A percentile compares a stretch with the other conserved stretches of the same genome.
phyloP scores from a whole-genome alignment of 192 early-diverging fungal species.

The Coemansia sp. region DNA sequence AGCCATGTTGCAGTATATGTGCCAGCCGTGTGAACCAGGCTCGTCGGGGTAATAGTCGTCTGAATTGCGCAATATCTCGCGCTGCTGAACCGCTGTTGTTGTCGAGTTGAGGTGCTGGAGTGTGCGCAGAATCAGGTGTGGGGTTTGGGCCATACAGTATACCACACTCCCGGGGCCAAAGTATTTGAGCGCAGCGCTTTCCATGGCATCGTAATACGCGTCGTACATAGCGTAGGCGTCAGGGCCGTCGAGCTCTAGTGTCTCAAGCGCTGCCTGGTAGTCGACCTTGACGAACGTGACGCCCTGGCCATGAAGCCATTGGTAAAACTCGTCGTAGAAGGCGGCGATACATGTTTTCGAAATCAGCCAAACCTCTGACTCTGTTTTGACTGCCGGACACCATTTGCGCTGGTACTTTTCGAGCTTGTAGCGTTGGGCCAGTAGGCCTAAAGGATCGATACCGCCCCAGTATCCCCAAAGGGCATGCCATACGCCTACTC shows the following conservation, averaged over 20 bases:
- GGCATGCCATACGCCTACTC: conserved; percentile 61
- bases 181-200: conserved; percentile 29
- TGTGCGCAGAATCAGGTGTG: conserved; percentile 45
- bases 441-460: conserved; percentile 36
- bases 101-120: conserved; percentile 9
- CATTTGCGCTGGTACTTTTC: conserved; percentile 24
- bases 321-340: conserved; percentile 61
- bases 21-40: conserved; percentile 56
- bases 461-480: conserved; percentile 66
- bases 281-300: conserved; percentile 62
- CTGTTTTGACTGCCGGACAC: conserved; percentile 12
- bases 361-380: conserved; percentile 33
- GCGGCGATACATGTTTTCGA: conserved; percentile 10
- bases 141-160: conserved; percentile 60
- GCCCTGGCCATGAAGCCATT: conserved; percentile 49
- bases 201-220: conserved; percentile 54
- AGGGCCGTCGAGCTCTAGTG: conserved; percentile 11
- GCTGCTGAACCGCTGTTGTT: neutral
- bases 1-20: conserved; percentile 60
- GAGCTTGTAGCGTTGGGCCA: conserved; percentile 24
- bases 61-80: conserved; percentile 50
- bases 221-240: conserved; percentile 22
- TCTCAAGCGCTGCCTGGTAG: conserved; percentile 58
- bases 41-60: conserved; percentile 61
- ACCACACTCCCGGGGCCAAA: conserved; percentile 48